Evolutionary conservation across 371 early-diverging fungal genomes (phyloP), one percentile per base, ranked within the genome.

Genomic region (Mucor piriformis): DNA sequence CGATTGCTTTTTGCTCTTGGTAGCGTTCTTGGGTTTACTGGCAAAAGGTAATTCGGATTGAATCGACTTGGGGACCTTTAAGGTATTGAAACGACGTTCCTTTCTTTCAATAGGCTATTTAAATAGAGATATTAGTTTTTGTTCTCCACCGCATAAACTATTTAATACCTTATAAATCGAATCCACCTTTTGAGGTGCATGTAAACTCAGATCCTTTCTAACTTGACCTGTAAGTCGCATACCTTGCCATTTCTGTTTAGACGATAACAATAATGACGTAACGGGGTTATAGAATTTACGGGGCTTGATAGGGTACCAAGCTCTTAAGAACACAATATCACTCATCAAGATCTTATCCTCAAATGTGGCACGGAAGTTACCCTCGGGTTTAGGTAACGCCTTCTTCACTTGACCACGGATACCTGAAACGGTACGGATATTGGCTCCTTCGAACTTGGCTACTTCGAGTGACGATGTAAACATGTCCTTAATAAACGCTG

Each of bases 401-500:
- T 96, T 99, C 79, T 99, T 99, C 53, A 99, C 90, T 68, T 95
- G 94, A 55, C 99, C 99, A 66, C 99, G 90, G 62, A 99, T 94
- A 24, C 99, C 99, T 65, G 93, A 92, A 15, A 97, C 99, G 0
- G 98, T 98, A 37, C 96, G 89, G 53, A 99, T 88, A 44, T 85
- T 85, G 3, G 97, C 99, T 27, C 97, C 97, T 75, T 97, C 95
- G 73, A 99, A 99, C 77, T 96, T 95, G 63, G 94, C 94, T n/a
- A 99, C 99, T 74, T 99, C 99, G 16, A 98, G 81, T 15, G 92
- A 81, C 20, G 94, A 90, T n/a, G 90, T 95, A 79, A 99, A 99
- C 99, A 99, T 99, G 69, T 96, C 93, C 76, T 92, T 95, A 64
- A 99, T 86, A 68, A 98, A 96, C n/a, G 98, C 99, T 11, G 98